Conservation (phyloP, 2,329 filamentous ascomycete genomes). For the Acrodontium crateriforme region DNA sequence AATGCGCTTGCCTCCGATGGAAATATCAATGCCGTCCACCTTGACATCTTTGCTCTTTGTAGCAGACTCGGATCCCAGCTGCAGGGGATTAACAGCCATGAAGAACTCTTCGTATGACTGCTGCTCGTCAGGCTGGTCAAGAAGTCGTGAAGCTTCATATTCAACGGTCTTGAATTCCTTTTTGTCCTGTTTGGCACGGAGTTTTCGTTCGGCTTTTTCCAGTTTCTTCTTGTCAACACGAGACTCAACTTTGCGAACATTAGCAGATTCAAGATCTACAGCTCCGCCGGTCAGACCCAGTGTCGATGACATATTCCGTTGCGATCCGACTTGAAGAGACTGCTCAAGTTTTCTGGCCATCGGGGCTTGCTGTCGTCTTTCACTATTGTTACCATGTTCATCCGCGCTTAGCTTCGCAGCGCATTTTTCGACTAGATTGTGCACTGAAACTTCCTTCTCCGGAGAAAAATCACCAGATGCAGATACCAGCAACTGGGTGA, state of each 20-base stretch:
- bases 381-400: conserved; percentile 52
- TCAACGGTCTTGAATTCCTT: conserved; percentile 97
- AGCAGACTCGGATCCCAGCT: conserved; percentile 55
- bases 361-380: conserved; percentile 57
- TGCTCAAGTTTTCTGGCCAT: conserved; percentile 79
- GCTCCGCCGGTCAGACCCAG: conserved; percentile 70
- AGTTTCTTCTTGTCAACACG: conserved; percentile 98
- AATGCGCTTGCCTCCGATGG: conserved; percentile 79
- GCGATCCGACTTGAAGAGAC: conserved; percentile 83
- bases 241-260: conserved; percentile 86
- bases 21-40: conserved; percentile 87
- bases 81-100: conserved; percentile 96
- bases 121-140: conserved; percentile 67
- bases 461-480: conserved; percentile 72
- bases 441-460: conserved; percentile 63
- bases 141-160: conserved; percentile 84
- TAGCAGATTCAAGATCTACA: conserved; percentile 89
- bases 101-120: conserved; percentile 99
- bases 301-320: conserved; percentile 92
- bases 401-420: conserved; percentile 60
- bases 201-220: conserved; percentile 95
- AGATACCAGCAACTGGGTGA: conserved; percentile 81
- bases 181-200: conserved; percentile 95
- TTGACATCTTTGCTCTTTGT: conserved; percentile 98
- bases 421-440: conserved; percentile 77